phyloP scores from a whole-genome alignment of 768 basidiomycete genomes.

The Naganishia friedmannii region DNA sequence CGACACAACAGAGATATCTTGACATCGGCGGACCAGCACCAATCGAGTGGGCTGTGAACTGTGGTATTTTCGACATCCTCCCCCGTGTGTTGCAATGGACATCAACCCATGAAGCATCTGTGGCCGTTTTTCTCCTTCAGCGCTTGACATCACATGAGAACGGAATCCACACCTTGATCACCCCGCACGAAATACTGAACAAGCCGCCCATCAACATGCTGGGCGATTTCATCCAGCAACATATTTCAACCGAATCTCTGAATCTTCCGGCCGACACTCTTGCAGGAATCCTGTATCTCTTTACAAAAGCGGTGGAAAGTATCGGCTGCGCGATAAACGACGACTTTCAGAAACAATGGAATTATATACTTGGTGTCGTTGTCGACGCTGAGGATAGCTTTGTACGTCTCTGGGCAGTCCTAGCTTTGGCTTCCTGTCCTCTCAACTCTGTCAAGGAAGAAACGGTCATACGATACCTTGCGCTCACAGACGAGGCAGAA shows the following conservation, averaged over 20 bases:
- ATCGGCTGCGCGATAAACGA: not conserved
- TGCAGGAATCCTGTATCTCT: slow-evolving; percentile 25
- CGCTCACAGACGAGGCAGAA: not conserved
- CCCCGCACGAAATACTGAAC: not conserved
- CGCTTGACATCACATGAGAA: slow-evolving; percentile 18
- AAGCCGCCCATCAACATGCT: not conserved
- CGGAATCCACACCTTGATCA: slow-evolving; percentile 15
- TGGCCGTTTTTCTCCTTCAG: slow-evolving; percentile 23
- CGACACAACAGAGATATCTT: slow-evolving; percentile 22
- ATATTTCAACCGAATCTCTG: not conserved
- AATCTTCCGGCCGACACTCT: slow-evolving; percentile 16
- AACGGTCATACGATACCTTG: not conserved
- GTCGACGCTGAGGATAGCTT: not conserved
- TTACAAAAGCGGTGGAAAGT: not conserved
- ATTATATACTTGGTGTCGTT: not conserved
- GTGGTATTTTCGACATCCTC: slow-evolving; percentile 28
- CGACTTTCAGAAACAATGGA: not conserved
- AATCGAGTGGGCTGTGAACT: slow-evolving; percentile 21
- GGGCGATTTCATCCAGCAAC: slow-evolving; percentile 3
- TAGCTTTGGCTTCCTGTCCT: slow-evolving; percentile 17
- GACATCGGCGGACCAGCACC: slow-evolving; percentile 28
- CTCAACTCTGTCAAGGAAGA: not conserved
- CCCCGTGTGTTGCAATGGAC: slow-evolving; percentile 13
- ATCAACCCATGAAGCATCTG: slow-evolving; percentile 9
- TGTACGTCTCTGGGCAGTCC: slow-evolving; percentile 21